Evolutionary conservation across 1,284 basidiomycete genomes (phyloP).

Genomic region (Phaffia rhodozyma): DNA sequence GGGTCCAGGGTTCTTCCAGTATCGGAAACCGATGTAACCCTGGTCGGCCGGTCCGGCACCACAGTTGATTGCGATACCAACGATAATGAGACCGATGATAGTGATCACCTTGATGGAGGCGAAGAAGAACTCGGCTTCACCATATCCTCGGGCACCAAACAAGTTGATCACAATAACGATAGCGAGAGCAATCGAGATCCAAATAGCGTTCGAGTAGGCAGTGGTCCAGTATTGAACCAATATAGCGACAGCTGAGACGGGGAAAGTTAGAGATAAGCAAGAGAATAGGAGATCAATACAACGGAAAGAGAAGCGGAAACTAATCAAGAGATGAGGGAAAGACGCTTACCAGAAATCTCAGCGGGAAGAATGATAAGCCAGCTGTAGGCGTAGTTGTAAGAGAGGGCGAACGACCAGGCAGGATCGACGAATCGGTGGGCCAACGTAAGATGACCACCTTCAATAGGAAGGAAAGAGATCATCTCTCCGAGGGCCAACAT

Average conservation of each 20-base stretch:
- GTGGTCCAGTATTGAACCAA: conserved; percentile 18
- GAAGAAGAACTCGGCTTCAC: conserved; percentile 36
- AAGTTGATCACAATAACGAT: conserved; percentile 64
- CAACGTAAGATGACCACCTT: conserved; percentile 63
- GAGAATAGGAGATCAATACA: not conserved
- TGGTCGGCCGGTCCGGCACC: conserved; percentile 35
- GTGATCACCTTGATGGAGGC: conserved; percentile 67
- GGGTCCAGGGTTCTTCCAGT: conserved; percentile 40
- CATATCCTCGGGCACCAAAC: conserved; percentile 50
- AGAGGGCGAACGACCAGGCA: conserved; percentile 67
- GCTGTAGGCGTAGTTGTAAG: conserved; percentile 70
- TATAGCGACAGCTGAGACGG: conserved; percentile 15
- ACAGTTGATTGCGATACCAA: conserved; percentile 51
- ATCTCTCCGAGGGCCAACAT: conserved; percentile 21
- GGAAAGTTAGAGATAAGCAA: conserved; percentile 39
- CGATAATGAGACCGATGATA: conserved; percentile 47
- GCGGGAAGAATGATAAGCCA: conserved; percentile 55
- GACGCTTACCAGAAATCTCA: conserved; percentile 44
- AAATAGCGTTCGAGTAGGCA: conserved; percentile 36
- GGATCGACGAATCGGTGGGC: conserved; percentile 68
- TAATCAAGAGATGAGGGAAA: not conserved
- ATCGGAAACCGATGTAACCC: conserved; percentile 33
- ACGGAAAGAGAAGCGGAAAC: conserved; percentile 66
- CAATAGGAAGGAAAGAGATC: conserved; percentile 34
- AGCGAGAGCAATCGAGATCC: conserved; percentile 62